phyloP scores from a whole-genome alignment of 345 rosid species.

The Linum trigynum region DNA sequence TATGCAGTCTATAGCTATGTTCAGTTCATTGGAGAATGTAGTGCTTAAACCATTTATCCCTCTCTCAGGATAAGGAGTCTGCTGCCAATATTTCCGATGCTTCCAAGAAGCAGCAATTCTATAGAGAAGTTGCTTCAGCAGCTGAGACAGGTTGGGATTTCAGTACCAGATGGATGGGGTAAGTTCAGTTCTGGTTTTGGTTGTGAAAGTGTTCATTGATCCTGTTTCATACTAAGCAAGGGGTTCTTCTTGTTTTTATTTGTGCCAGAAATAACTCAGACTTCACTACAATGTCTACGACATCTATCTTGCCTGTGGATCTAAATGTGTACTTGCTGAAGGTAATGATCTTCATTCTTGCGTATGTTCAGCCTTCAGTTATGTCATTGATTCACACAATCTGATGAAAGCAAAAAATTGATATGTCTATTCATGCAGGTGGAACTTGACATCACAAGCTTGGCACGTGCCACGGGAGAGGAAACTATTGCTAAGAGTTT shows the following conservation, averaged over 20 bases:
- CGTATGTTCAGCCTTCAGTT: not conserved
- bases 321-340: conserved; percentile 57
- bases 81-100: conserved; percentile 46
- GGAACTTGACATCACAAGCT: conserved; percentile 76
- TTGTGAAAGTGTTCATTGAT: no score
- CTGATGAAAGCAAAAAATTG: not conserved
- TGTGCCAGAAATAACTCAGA: conserved; percentile 46
- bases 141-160: conserved; percentile 98
- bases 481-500: conserved; percentile 32
- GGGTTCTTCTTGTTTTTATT: not conserved
- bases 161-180: conserved; percentile 96
- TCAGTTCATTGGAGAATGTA: not conserved
- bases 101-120: conserved; percentile 51
- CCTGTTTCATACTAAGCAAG: no score
- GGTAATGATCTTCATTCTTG: conserved; percentile 24
- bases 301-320: conserved; percentile 80
- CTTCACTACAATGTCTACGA: conserved; percentile 54
- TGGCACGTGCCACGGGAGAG: conserved; percentile 51
- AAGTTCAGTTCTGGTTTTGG: not conserved
- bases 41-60: not conserved
- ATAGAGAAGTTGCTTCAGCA: conserved; percentile 61
- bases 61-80: conserved; percentile 46
- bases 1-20: not conserved
- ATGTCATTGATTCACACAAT: conserved; percentile 1
- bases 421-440: conserved; percentile 32